Evolutionary conservation across 1,139 yeast genomes (phyloP), one percentile per base, ranked within the genome.

Genomic region (Pichia sp.): DNA sequence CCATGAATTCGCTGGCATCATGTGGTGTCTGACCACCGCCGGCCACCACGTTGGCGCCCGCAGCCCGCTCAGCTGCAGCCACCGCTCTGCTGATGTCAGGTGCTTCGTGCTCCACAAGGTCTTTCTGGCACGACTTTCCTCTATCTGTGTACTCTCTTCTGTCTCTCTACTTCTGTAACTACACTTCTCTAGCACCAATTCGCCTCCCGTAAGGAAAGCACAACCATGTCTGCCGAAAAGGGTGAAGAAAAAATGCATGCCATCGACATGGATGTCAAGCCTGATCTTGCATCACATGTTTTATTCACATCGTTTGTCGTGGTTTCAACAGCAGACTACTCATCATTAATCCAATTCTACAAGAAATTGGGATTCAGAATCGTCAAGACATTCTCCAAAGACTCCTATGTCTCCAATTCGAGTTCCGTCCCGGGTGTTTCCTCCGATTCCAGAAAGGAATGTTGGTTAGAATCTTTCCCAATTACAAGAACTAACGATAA

Each of bases 391-490:
- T 81, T 71, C 64, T 69, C 76, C 51, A 82, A 77, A 61, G 75
- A 74, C 61, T 70, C 71, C 60, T 74, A 69, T 47, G 9, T 33
- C 33, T 67, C 71, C 37, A 73, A 67, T 34, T 65, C 62, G 10
- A 54, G 44, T 34, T 66, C 54, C 40, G 58, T 53, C 37, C 62
- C 50, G 12, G 91, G 91, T 4, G 71, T 85, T 38, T 77, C 88
- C 19, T 72, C 71, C 50, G 87, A 83, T 54, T 83, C 90, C 1
- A 59, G 81, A 45, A 75, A 73, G 54, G 94, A 85, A 65, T 67
- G 79, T 38, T 85, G 94, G 93, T 62, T 85, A 41, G 86, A 84
- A 59, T 70, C 81, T 21, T 83, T 81, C 64, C 87, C 87, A 21
- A 68, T 83, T 40, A 77, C 79, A 45, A 75, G 76, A 55, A 49